Evolutionary conservation across 1,139 yeast species (phyloP), one percentile per base, ranked within the genome.

Genomic region (Fermentozyma sake): DNA sequence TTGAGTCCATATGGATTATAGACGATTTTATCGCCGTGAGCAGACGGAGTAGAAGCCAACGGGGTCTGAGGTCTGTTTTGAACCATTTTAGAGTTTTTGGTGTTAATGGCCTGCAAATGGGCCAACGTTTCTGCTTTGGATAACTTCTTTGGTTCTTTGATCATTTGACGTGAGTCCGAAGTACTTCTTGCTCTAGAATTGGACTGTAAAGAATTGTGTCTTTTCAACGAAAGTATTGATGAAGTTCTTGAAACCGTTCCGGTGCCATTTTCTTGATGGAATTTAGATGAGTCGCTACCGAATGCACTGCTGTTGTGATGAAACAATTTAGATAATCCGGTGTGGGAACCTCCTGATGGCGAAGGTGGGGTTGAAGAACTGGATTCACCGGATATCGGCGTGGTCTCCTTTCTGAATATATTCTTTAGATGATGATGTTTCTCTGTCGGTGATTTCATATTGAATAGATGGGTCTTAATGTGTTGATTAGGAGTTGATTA

Each of bases 1-100:
- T 64, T 66, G 27, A 66, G 30, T 5, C 72, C 73, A 40, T 59
- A 67, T 0, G 73, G 73, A 41, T 67, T 67, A 45, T 67, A 67
- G 20, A 59, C 63, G 32, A 67, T 63, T 32, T 63, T 64, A 20
- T 62, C 70, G 25, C 38, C 46, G 27, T 41, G 33, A 7, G 34
- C 22, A 5, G 32, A 21, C 1, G 29, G 24, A 12, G 24, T 19
- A 3, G 27, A 12, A 16, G 15, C 16, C 3, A n/a, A 18, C n/a
- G n/a, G n/a, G 7, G 22, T 9, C 3, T 34, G 32, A 6, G 34
- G 19, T 15, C 38, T 26, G 31, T 23, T 27, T 14, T 29, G 32
- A 10, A 32, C 28, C 13, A 35, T 22, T 10, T 40, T 32, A n/a
- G 46, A 56, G 30, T 61, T 61, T 32, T 57, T 59, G 16, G 52